phyloP scores from a whole-genome alignment of 2,329 filamentous ascomycete species.

The Aspergillus floridensis region DNA sequence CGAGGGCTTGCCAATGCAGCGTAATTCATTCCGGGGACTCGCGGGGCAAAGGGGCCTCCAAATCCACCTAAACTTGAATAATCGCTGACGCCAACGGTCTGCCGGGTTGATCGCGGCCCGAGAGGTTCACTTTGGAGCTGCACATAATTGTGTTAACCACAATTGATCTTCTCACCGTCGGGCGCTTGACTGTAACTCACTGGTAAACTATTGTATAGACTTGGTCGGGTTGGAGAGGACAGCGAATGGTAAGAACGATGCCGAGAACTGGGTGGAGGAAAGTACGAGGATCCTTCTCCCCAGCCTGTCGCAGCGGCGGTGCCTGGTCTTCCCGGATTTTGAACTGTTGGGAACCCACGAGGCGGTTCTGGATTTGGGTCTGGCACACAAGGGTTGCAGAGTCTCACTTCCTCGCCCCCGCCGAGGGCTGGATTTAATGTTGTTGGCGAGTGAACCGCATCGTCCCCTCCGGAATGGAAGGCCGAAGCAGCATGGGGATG shows the following conservation, averaged over 20 bases:
- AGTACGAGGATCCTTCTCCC: slow-evolving; percentile 2
- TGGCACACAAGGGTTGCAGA: slow-evolving; percentile 71
- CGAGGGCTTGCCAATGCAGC: slow-evolving; percentile 15
- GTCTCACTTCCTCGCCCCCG: slow-evolving; percentile 65
- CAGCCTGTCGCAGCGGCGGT: slow-evolving; percentile 13
- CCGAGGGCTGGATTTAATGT: slow-evolving; percentile 52
- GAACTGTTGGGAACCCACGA: slow-evolving; percentile 29
- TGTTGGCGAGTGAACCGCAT: slow-evolving; percentile 21
- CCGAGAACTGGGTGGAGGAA: slow-evolving; percentile 14
- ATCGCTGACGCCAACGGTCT: slow-evolving; percentile 27
- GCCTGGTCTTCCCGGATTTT: slow-evolving; percentile 17
- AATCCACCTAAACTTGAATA: slow-evolving; percentile 18
- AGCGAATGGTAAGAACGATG: slow-evolving; percentile 30
- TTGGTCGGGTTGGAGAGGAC: slow-evolving; percentile 15
- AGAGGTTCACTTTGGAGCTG: slow-evolving; percentile 14
- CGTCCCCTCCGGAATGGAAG: slow-evolving; percentile 48
- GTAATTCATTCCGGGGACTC: slow-evolving; percentile 17
- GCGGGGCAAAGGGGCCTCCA: slow-evolving; percentile 13
- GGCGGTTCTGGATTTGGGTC: slow-evolving; percentile 64
- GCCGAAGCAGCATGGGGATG: slow-evolving; percentile 44
- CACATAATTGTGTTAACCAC: slow-evolving; percentile 4
- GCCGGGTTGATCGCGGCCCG: slow-evolving; percentile 21
- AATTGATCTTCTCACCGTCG: not conserved
- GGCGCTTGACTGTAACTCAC: slow-evolving; percentile 13
- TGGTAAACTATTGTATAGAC: slow-evolving; percentile 9